Conservation (phyloP, 2,329 filamentous ascomycete genomes). For the Pseudocercospora fijiensis region DNA sequence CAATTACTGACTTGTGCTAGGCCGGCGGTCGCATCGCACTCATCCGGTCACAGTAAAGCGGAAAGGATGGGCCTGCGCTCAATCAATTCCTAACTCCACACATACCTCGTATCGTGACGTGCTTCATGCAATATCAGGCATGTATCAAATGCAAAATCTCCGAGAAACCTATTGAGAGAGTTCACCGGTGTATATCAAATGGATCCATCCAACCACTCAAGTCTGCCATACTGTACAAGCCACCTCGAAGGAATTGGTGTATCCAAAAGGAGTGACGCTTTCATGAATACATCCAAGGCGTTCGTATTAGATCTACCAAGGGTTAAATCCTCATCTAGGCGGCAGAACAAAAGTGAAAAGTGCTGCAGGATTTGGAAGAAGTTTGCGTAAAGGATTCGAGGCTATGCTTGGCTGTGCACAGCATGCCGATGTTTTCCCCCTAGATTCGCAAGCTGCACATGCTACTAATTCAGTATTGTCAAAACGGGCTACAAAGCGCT, state of each 20-base stretch:
- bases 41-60: background rate
- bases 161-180: background rate
- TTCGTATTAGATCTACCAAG: background rate
- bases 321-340: constrained; percentile 2
- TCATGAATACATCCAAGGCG: background rate
- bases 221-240: background rate
- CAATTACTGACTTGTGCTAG: background rate
- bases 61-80: background rate
- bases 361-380: constrained; percentile 3
- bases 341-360: background rate
- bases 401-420: constrained; percentile 3
- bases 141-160: background rate
- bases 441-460: background rate
- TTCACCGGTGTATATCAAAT: background rate
- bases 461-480: background rate
- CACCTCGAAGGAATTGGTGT: background rate
- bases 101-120: background rate
- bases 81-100: background rate
- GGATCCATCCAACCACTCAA: background rate
- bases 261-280: background rate
- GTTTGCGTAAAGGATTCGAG: background rate
- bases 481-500: background rate
- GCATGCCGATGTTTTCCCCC: background rate
- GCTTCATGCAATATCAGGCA: background rate
- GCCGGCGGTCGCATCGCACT: constrained; percentile 14